A percentile compares a stretch with the other conserved stretches of the same genome.
These are phyloP conservation scores for Cytospora mali DNA, from an alignment of 2,329 filamentous ascomycete species.

Conservation along the genomic window DNA sequence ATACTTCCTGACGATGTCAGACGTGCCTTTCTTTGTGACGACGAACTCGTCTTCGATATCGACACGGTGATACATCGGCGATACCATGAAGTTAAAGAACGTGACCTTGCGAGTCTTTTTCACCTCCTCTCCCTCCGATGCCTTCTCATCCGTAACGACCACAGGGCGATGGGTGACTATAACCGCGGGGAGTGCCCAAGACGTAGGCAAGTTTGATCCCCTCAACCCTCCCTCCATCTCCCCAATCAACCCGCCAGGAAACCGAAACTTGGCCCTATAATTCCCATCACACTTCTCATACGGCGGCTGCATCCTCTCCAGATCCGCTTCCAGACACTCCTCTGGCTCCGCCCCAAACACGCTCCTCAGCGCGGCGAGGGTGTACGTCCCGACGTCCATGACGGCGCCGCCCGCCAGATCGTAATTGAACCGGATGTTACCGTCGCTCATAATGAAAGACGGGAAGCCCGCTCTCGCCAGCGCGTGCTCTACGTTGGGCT, in stretches of 20 bases:
- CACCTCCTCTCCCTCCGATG: slow-evolving; percentile 33
- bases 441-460: slow-evolving; percentile 35
- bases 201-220: slow-evolving; percentile 29
- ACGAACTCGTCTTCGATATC: slow-evolving; percentile 41
- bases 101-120: slow-evolving; percentile 35
- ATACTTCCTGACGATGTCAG: slow-evolving; percentile 33
- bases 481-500: slow-evolving; percentile 41
- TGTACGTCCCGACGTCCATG: slow-evolving; percentile 47
- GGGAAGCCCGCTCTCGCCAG: slow-evolving; percentile 37
- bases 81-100: slow-evolving; percentile 35
- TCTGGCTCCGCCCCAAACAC: slow-evolving; percentile 44
- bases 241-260: slow-evolving; percentile 43
- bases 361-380: slow-evolving; percentile 41
- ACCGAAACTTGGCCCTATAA: slow-evolving; percentile 42
- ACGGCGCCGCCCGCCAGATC: slow-evolving; percentile 45
- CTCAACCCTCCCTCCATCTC: slow-evolving; percentile 37
- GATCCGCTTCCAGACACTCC: slow-evolving; percentile 40
- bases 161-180: slow-evolving; percentile 32
- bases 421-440: slow-evolving; percentile 49
- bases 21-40: slow-evolving; percentile 33
- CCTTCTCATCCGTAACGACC: slow-evolving; percentile 31
- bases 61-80: slow-evolving; percentile 39
- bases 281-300: slow-evolving; percentile 39
- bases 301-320: slow-evolving; percentile 35
- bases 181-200: slow-evolving; percentile 27